Conservation (phyloP, 768 basidiomycete genomes). For the Suillus paluster region DNA sequence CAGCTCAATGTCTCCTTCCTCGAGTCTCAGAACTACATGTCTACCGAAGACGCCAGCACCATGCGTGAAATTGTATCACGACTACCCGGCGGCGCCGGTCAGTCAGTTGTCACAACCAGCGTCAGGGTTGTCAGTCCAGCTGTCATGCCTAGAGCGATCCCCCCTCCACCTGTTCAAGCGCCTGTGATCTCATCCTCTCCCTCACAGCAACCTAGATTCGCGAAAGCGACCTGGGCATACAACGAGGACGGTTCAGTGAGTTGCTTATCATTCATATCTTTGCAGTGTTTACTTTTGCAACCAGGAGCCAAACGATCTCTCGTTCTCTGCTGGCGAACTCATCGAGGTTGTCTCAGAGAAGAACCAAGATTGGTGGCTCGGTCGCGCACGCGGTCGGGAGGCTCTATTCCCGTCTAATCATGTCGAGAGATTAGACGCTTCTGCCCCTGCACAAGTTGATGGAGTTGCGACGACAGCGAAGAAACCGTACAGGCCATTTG, state of each 20-base stretch:
- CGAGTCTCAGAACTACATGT: conserved; percentile 56
- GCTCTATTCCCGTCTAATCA: conserved; percentile 82
- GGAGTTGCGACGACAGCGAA: background rate
- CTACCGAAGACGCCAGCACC: conserved; percentile 47
- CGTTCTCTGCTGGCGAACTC: conserved; percentile 75
- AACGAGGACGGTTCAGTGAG: conserved; percentile 60
- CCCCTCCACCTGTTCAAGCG: conserved; percentile 6
- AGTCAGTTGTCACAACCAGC: conserved; percentile 17
- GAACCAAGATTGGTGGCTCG: conserved; percentile 90
- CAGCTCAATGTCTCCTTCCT: conserved; percentile 63
- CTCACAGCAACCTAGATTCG: conserved; percentile 11
- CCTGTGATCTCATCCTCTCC: conserved; percentile 6
- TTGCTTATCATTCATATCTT: conserved; percentile 2
- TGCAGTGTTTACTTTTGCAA: conserved; percentile 11
- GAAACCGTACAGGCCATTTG: conserved; percentile 41
- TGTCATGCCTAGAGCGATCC: conserved; percentile 19
- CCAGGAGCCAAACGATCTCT: conserved; percentile 80
- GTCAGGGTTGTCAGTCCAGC: conserved; percentile 13
- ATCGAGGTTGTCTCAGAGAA: conserved; percentile 81
- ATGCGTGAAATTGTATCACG: conserved; percentile 51
- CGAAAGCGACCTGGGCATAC: conserved; percentile 66
- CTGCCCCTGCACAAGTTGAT: conserved; percentile 5
- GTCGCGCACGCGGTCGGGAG: conserved; percentile 60
- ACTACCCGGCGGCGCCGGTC: conserved; percentile 36
- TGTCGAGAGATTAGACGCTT: conserved; percentile 57